These are phyloP conservation scores for Bryoerythrophyllum caledonicum DNA, from an alignment of 225 moss, liverwort and hornwort genomes.

Conservation along the genomic window DNA sequence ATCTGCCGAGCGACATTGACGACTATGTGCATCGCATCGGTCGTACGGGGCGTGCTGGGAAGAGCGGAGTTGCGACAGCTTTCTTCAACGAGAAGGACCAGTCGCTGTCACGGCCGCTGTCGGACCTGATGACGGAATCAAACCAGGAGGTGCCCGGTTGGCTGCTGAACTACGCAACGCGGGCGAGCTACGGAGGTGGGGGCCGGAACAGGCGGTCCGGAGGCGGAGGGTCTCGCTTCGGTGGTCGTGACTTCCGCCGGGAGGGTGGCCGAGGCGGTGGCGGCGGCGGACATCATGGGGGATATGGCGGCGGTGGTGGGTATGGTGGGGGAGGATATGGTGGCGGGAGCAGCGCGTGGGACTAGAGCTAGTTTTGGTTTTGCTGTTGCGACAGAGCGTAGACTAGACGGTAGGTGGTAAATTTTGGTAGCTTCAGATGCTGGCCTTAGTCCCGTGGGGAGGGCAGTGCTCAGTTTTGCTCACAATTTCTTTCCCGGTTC, in stretches of 20 bases:
- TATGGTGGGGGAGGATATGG: slow-evolving; percentile 76
- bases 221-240: slow-evolving; percentile 85
- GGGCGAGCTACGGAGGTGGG: slow-evolving; percentile 59
- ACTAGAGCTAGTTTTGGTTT: slow-evolving; percentile 38
- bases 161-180: slow-evolving; percentile 69
- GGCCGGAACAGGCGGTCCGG: slow-evolving; percentile 79
- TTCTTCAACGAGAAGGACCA: slow-evolving; percentile 95
- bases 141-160: slow-evolving; percentile 97
- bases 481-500: slow-evolving; percentile 67
- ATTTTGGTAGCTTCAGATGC: slow-evolving; percentile 74
- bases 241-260: slow-evolving; percentile 82
- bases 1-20: slow-evolving; percentile 92
- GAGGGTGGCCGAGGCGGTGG: slow-evolving; percentile 77
- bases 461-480: slow-evolving; percentile 78
- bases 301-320: slow-evolving; percentile 50
- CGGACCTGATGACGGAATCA: slow-evolving; percentile 91
- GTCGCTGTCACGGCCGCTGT: slow-evolving; percentile 69
- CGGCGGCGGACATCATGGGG: slow-evolving; percentile 56
- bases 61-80: slow-evolving; percentile 90
- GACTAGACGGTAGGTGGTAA: slow-evolving; percentile 39
- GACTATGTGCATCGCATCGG: slow-evolving; percentile 99
- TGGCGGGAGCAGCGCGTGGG: slow-evolving; percentile 88
- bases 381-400: slow-evolving; percentile 10
- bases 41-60: slow-evolving; percentile 96
- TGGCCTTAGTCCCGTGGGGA: neutral